Percentiles rank a stretch among this genome's conserved stretches.
Evolutionary conservation across 2,329 filamentous ascomycete genomes (phyloP).

Genomic region (Penicillium sp.): DNA sequence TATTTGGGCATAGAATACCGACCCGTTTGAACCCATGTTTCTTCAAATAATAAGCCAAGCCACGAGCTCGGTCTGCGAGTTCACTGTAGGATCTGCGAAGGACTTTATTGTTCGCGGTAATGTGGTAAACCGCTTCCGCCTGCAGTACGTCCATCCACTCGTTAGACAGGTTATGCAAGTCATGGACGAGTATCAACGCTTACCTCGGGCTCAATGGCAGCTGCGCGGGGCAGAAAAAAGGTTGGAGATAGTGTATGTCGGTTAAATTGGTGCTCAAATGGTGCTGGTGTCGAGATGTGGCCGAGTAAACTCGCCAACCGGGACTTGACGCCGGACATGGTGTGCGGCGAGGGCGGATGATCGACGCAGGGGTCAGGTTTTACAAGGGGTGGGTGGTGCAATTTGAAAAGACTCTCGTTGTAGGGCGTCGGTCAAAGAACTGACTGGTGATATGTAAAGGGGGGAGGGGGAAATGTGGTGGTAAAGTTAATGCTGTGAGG

Average conservation of each 20-base stretch:
- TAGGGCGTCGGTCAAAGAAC: background rate
- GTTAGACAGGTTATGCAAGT: background rate
- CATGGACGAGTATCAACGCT: constrained; percentile 15
- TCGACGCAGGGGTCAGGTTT: background rate
- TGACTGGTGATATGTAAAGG: background rate
- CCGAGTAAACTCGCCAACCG: constrained; percentile 35
- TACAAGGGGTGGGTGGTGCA: background rate
- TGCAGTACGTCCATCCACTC: constrained; percentile 26
- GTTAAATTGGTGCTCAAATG: constrained; percentile 42
- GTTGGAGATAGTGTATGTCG: constrained; percentile 76
- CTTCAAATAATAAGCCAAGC: constrained; percentile 83
- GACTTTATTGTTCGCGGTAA: constrained; percentile 75
- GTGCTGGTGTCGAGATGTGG: constrained; percentile 28
- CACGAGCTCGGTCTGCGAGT: constrained; percentile 82
- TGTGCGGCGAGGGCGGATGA: background rate
- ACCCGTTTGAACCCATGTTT: constrained; percentile 76
- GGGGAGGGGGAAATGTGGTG: background rate
- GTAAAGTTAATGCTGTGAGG: background rate
- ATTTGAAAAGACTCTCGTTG: background rate
- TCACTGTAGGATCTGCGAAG: constrained; percentile 79
- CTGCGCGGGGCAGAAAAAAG: constrained; percentile 82
- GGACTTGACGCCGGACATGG: constrained; percentile 31
- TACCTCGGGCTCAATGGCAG: constrained; percentile 80
- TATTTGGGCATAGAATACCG: constrained; percentile 88
- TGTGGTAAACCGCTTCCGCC: constrained; percentile 82